Conservation (phyloP, 2,329 filamentous ascomycete genomes). For the Colletotrichum sp. region DNA sequence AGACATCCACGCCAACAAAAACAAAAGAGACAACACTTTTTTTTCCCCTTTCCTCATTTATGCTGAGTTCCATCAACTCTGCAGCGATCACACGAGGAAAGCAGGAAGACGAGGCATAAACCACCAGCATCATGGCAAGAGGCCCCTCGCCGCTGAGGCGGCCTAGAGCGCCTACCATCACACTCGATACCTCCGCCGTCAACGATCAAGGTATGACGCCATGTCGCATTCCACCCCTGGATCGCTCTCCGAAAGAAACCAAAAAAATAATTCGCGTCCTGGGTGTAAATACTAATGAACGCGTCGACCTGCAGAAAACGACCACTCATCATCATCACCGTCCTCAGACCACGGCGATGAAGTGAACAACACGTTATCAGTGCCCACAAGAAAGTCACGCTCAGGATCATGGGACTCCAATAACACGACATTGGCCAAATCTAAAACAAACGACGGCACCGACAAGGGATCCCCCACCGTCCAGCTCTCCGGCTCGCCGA, state of each 20-base stretch:
- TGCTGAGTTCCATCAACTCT: not conserved
- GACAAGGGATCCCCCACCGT: slow-evolving; percentile 14
- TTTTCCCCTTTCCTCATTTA: not conserved
- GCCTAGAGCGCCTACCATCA: slow-evolving; percentile 22
- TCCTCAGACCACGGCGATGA: slow-evolving; percentile 16
- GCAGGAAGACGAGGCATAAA: not conserved
- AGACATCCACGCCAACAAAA: not conserved
- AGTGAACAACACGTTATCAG: slow-evolving; percentile 20
- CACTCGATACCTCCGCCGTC: slow-evolving; percentile 22
- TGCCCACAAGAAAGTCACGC: slow-evolving; percentile 22
- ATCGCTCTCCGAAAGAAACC: not conserved
- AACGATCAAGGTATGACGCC: slow-evolving; percentile 22
- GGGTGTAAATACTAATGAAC: not conserved
- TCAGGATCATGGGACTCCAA: slow-evolving; percentile 21
- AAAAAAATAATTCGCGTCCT: not conserved
- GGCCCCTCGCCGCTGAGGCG: slow-evolving; percentile 8
- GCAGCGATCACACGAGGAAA: not conserved
- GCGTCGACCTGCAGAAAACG: not conserved
- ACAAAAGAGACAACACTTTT: not conserved
- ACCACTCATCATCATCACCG: slow-evolving; percentile 2
- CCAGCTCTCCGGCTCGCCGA: slow-evolving; percentile 8
- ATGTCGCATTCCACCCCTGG: not conserved
- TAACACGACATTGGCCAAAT: slow-evolving; percentile 19
- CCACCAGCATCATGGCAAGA: slow-evolving; percentile 1
- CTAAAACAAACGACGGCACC: slow-evolving; percentile 6